These are phyloP conservation scores for Quercus berberidifolia DNA, from an alignment of 306 rosid genomes.

Conservation along the genomic window DNA sequence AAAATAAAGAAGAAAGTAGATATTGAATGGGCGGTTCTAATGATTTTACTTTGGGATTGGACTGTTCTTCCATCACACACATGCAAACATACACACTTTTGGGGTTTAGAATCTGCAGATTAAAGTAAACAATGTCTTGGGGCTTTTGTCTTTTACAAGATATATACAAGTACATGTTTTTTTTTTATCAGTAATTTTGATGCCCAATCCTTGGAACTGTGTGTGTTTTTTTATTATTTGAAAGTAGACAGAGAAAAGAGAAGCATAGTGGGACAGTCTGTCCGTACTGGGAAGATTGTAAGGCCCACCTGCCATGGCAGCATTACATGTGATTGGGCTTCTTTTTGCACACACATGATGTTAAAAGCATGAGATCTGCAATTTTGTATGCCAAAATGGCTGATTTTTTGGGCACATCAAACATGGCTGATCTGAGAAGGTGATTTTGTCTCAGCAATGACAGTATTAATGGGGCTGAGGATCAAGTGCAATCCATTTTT, in stretches of 20 bases:
- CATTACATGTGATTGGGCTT: constrained; percentile 23
- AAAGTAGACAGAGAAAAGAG: neutral
- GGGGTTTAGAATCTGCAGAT: neutral
- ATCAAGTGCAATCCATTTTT: no score
- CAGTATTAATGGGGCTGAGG: neutral
- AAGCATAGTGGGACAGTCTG: neutral
- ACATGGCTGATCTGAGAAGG: no score
- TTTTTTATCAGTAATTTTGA: neutral
- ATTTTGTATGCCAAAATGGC: neutral
- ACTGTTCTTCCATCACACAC: neutral
- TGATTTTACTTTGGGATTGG: neutral
- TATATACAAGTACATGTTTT: neutral
- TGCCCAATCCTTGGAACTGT: neutral
- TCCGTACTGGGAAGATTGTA: neutral
- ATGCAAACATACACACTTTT: neutral
- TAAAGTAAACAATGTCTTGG: neutral
- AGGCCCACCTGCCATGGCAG: neutral
- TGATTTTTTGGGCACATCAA: neutral
- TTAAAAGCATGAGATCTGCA: neutral
- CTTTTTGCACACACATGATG: neutral
- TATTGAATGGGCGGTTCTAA: neutral
- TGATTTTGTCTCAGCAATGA: neutral
- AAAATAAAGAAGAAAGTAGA: no score
- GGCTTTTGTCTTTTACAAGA: neutral
- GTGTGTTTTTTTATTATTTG: neutral